These are phyloP conservation scores for Gyromitra esculenta DNA, from an alignment of 2,329 filamentous ascomycete species.

Conservation along the genomic window DNA sequence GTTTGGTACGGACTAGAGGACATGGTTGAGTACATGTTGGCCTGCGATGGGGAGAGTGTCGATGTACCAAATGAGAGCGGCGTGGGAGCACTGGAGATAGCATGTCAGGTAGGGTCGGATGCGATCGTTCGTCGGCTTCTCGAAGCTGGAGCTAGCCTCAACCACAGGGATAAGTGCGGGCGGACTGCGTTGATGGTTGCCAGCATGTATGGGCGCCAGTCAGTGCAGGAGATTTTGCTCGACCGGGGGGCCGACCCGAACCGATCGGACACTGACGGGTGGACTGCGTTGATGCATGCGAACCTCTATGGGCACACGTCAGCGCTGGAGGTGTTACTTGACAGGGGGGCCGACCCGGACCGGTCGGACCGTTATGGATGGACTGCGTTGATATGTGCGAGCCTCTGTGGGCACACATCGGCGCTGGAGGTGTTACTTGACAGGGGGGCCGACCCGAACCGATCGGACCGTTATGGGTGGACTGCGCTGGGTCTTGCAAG, in stretches of 20 bases:
- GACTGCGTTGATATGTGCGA: no score
- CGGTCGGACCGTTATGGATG: no score
- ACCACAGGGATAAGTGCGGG: neutral
- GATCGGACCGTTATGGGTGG: no score
- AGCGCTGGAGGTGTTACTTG: no score
- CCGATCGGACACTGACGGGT: no score
- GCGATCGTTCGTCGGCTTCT: neutral
- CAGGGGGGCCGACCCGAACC: neutral
- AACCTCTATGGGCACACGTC: no score
- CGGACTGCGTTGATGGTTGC: neutral
- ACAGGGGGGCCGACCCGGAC: no score
- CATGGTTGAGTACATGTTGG: neutral
- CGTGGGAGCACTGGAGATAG: neutral
- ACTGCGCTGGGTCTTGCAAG: no score
- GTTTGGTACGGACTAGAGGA: neutral
- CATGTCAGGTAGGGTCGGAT: neutral
- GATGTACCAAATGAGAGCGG: neutral
- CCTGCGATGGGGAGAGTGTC: neutral
- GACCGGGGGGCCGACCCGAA: no score
- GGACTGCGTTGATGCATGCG: no score
- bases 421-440: neutral
- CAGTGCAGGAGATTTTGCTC: no score
- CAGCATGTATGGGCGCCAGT: no score
- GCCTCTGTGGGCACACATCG: neutral
- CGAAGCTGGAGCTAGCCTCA: neutral